Conservation (phyloP, 2,329 filamentous ascomycete genomes). For the Aulographum hederae region DNA sequence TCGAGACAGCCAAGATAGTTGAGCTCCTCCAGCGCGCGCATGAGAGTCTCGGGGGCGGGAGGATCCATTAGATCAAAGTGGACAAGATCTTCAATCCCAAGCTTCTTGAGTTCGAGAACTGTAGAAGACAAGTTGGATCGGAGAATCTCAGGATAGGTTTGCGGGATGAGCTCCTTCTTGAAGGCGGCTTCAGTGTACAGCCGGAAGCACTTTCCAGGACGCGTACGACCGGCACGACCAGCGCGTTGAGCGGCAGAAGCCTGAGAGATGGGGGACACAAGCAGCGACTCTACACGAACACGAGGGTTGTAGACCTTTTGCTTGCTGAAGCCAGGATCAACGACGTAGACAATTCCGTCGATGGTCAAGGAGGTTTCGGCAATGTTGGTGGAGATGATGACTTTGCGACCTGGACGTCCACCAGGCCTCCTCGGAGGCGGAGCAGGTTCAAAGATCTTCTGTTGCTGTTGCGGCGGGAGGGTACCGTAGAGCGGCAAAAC, state of each 20-base stretch:
- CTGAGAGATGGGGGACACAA: constrained; percentile 97
- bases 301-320: constrained; percentile 98
- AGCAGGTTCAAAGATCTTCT: constrained; percentile 84
- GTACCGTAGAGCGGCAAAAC: constrained; percentile 92
- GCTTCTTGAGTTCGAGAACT: constrained; percentile 90
- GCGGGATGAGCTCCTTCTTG: constrained; percentile 94
- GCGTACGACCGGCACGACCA: constrained; percentile 96
- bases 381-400: constrained; percentile 92
- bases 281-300: constrained; percentile 84
- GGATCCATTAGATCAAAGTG: constrained; percentile 99
- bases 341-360: constrained; percentile 95
- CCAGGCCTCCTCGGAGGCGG: constrained; percentile 54
- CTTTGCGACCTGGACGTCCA: constrained; percentile 79
- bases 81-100: constrained; percentile 85
- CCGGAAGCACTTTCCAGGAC: constrained; percentile 95
- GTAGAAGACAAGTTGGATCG: constrained; percentile 90
- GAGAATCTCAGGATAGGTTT: constrained; percentile 91
- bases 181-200: constrained; percentile 91
- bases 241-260: constrained; percentile 93
- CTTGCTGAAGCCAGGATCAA: constrained; percentile 98
- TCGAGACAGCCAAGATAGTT: constrained; percentile 95
- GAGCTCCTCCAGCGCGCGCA: constrained; percentile 91
- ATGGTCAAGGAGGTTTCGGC: constrained; percentile 96
- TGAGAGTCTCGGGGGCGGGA: constrained; percentile 91
- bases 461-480: constrained; percentile 80